Conservation (phyloP, 768 basidiomycete species). For the Serpula lacrymans region DNA sequence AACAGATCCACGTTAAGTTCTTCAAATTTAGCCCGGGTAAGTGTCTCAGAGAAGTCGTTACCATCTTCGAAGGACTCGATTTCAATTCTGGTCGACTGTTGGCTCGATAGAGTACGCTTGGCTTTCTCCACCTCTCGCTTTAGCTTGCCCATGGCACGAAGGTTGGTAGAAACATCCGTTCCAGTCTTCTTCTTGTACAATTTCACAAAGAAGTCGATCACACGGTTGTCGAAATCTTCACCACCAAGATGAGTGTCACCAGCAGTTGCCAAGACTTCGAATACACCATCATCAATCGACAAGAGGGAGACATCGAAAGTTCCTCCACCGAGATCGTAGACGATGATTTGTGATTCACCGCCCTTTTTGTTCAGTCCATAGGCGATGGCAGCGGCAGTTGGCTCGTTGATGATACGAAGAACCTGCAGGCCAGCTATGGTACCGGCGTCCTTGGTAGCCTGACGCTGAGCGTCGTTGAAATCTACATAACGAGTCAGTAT, state of each 20-base stretch:
- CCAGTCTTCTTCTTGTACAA: constrained; percentile 90
- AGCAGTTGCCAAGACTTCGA: constrained; percentile 86
- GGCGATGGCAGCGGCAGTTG: constrained; percentile 95
- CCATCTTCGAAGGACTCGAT: constrained; percentile 96
- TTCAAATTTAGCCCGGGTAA: constrained; percentile 98
- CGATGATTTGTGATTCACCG: constrained; percentile 92
- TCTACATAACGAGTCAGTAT: constrained; percentile 27
- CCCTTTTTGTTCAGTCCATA: constrained; percentile 97
- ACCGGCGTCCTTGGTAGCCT: constrained; percentile 98
- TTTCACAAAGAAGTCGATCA: constrained; percentile 89
- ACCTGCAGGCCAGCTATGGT: constrained; percentile 92
- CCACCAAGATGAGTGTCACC: constrained; percentile 95
- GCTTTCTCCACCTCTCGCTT: constrained; percentile 94
- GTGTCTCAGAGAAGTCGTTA: constrained; percentile 95
- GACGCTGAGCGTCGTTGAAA: constrained; percentile 99
- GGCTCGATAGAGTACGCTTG: constrained; percentile 88
- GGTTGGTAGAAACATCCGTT: constrained; percentile 75
- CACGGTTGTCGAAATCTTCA: constrained; percentile 93
- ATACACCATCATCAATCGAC: constrained; percentile 91
- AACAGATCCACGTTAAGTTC: constrained; percentile 99
- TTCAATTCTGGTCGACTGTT: constrained; percentile 89
- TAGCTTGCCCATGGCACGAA: constrained; percentile 84
- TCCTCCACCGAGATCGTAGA: constrained; percentile 98
- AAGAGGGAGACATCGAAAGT: constrained; percentile 98
- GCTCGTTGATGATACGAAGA: constrained; percentile 97